Percentiles rank a stretch among this genome's conserved stretches.
Conservation (phyloP, 75 land plant genomes). For the Ceratopteris richardii region DNA sequence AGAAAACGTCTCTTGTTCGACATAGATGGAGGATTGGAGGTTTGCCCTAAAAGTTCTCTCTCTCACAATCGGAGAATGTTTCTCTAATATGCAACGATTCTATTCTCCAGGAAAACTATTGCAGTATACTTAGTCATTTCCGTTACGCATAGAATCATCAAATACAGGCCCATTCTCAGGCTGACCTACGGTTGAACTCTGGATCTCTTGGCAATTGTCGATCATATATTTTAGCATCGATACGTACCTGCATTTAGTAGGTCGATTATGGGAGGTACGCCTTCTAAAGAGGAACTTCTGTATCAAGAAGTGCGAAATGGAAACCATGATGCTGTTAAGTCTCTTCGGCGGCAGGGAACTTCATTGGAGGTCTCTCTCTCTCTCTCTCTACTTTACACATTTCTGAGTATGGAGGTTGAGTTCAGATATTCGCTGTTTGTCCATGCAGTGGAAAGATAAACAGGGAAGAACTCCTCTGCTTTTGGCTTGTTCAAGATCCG, state of each 20-base stretch:
- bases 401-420: no score
- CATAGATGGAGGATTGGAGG: no score
- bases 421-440: no score
- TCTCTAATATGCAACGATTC: no score
- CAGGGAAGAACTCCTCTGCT: conserved; percentile 92
- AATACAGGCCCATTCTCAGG: no score
- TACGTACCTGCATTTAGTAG: neutral
- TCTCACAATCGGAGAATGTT: no score
- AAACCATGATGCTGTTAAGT: conserved; percentile 23
- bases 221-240: neutral
- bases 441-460: conserved; percentile 81
- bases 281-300: conserved; percentile 27
- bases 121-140: no score
- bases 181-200: no score
- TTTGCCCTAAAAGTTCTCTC: no score
- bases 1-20: no score
- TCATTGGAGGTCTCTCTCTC: conserved; percentile 31
- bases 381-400: neutral
- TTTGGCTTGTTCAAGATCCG: conserved; percentile 62
- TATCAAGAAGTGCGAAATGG: conserved; percentile 31
- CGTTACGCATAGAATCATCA: no score
- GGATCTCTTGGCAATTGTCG: neutral
- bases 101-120: no score
- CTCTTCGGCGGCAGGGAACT: conserved; percentile 24
- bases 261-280: conserved; percentile 15